Conservation (phyloP, 2,329 filamentous ascomycete species). For the Tricladium varicosporioides region DNA sequence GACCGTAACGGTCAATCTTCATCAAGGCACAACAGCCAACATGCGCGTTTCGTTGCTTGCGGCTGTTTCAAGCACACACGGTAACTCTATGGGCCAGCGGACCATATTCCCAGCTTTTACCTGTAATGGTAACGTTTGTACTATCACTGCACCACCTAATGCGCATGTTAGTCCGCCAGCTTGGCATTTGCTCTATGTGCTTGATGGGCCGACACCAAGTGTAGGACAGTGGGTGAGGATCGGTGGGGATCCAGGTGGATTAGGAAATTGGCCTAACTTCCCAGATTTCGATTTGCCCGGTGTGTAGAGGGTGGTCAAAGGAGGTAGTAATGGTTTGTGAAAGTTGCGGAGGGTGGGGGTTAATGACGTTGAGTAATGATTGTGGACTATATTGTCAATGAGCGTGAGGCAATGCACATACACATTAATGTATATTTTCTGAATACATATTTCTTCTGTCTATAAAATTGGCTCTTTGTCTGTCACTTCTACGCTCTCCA, state of each 20-base stretch:
- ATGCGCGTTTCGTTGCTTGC: conserved; percentile 32
- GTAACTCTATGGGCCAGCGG: conserved; percentile 65
- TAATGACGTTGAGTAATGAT: not conserved
- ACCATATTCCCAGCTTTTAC: conserved; percentile 57
- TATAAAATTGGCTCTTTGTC: too few species aligned
- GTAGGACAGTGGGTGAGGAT: conserved; percentile 43
- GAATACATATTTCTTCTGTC: too few species aligned
- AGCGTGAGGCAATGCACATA: too few species aligned
- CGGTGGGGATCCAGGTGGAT: conserved; percentile 23
- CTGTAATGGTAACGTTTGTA: conserved; percentile 41
- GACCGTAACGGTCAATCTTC: conserved; percentile 17
- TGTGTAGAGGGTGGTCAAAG: conserved; percentile 19
- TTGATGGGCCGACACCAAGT: conserved; percentile 59
- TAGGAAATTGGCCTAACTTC: conserved; percentile 61
- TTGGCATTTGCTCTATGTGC: conserved; percentile 63
- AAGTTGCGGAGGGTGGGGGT: not conserved
- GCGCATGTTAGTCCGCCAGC: conserved; percentile 56
- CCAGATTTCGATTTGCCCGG: conserved; percentile 40
- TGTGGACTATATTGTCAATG: too few species aligned
- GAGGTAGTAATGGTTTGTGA: not conserved
- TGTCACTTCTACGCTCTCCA: too few species aligned
- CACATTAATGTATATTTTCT: too few species aligned
- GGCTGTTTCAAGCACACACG: conserved; percentile 52
- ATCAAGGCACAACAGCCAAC: conserved; percentile 15
- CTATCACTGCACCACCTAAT: conserved; percentile 54